Evolutionary conservation across 2,329 filamentous ascomycete genomes (phyloP).

Genomic region (Aspergillus alliaceus): DNA sequence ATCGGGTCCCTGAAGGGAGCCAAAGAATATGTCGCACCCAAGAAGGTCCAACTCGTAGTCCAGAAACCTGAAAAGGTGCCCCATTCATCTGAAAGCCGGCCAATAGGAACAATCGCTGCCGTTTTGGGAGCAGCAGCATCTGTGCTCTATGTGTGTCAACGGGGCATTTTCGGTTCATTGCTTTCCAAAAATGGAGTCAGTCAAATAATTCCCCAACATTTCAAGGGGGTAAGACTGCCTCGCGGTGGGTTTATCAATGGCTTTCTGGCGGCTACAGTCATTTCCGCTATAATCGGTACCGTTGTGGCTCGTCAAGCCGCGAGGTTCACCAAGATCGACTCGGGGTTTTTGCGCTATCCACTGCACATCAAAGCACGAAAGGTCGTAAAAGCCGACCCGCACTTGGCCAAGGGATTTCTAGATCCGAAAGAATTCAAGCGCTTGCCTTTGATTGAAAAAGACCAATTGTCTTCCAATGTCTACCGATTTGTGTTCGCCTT

Average conservation of each 20-base stretch:
- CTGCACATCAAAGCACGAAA: conserved; percentile 44
- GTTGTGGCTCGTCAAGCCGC: conserved; percentile 14
- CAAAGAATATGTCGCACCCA: conserved; percentile 15
- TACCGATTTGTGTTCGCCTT: conserved; percentile 52
- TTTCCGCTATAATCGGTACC: conserved; percentile 13
- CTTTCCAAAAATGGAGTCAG: not conserved
- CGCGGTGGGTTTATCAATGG: conserved; percentile 24
- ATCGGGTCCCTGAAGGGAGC: conserved; percentile 37
- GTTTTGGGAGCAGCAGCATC: conserved; percentile 31
- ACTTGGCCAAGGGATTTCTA: conserved; percentile 50
- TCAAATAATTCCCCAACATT: conserved; percentile 1
- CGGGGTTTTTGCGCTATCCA: conserved; percentile 29
- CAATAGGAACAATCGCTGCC: conserved; percentile 25
- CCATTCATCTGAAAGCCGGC: conserved; percentile 22
- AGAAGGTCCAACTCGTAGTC: conserved; percentile 21
- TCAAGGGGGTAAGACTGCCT: conserved; percentile 7
- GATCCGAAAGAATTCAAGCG: conserved; percentile 50
- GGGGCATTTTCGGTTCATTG: not conserved
- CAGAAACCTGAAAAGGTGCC: conserved; percentile 10
- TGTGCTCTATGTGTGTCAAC: conserved; percentile 29
- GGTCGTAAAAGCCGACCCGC: conserved; percentile 38
- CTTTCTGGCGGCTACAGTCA: conserved; percentile 20
- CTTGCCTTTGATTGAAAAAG: conserved; percentile 44
- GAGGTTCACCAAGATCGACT: conserved; percentile 24
- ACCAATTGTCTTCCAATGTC: conserved; percentile 23